phyloP scores from a whole-genome alignment of 2,329 filamentous ascomycete species.

The Exophiala calicioides region DNA sequence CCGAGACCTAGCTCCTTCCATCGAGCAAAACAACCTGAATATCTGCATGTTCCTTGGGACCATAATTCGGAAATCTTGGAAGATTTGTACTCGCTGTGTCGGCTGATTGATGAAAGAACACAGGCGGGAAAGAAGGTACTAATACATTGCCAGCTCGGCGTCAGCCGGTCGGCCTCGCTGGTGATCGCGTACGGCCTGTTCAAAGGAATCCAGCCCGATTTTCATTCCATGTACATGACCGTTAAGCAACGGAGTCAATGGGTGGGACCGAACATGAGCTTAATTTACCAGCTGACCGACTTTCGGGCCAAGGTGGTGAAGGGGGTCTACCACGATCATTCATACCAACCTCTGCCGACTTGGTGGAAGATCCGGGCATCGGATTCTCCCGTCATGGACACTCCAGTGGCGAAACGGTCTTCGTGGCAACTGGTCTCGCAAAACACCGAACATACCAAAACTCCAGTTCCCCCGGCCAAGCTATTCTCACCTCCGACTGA shows the following conservation, averaged over 20 bases:
- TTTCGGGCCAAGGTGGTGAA: slow-evolving; percentile 51
- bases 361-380: slow-evolving; percentile 26
- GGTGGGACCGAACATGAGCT: slow-evolving; percentile 69
- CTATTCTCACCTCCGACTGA: background rate
- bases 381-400: slow-evolving; percentile 14
- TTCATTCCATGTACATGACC: slow-evolving; percentile 65
- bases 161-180: slow-evolving; percentile 65
- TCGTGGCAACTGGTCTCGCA: slow-evolving; percentile 5
- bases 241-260: slow-evolving; percentile 66
- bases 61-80: slow-evolving; percentile 69
- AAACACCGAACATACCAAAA: slow-evolving; percentile 4
- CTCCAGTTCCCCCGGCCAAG: slow-evolving; percentile 1
- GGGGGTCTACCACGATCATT: slow-evolving; percentile 34
- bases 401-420: slow-evolving; percentile 18
- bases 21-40: slow-evolving; percentile 52
- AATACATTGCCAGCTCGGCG: slow-evolving; percentile 66
- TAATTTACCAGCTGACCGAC: slow-evolving; percentile 68
- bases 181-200: slow-evolving; percentile 67
- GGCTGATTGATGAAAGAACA: slow-evolving; percentile 62
- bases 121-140: slow-evolving; percentile 61
- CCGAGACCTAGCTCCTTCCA: slow-evolving; percentile 20
- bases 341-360: slow-evolving; percentile 14
- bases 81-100: slow-evolving; percentile 60
- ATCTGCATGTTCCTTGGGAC: slow-evolving; percentile 67
- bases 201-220: slow-evolving; percentile 62